These are phyloP conservation scores for Silene uniflora DNA, from an alignment of 148 eudicot genomes.

Conservation along the genomic window DNA sequence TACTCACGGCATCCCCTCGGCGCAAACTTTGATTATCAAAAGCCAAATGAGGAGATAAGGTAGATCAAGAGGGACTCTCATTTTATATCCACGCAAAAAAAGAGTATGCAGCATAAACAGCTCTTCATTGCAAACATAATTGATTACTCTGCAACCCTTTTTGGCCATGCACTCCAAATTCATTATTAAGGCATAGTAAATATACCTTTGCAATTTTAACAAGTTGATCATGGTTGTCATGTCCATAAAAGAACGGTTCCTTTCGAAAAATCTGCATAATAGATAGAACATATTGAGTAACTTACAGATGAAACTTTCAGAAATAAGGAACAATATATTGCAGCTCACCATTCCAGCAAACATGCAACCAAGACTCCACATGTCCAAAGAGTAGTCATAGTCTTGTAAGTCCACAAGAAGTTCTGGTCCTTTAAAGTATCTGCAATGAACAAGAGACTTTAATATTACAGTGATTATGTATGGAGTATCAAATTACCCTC, in stretches of 20 bases:
- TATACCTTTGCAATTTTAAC: conserved; percentile 81
- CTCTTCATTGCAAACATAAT: too few relatives aligned
- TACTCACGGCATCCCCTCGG: neutral
- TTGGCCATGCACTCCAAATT: neutral
- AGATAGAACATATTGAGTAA: neutral
- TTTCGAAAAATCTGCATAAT: conserved; percentile 68
- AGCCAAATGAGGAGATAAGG: too few relatives aligned
- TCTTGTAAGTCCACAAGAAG: conserved; percentile 88
- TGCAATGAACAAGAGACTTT: conserved; percentile 21
- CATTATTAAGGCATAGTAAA: neutral
- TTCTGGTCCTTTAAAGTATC: conserved; percentile 86
- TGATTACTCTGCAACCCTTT: neutral
- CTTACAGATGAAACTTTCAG: neutral
- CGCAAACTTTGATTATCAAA: too few relatives aligned
- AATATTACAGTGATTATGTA: neutral
- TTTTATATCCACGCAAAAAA: too few relatives aligned
- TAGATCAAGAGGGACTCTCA: too few relatives aligned
- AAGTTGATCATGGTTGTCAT: conserved; percentile 85
- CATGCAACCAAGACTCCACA: conserved; percentile 95
- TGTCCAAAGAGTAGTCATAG: conserved; percentile 80
- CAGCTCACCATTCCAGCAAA: conserved; percentile 85
- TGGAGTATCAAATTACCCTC: neutral
- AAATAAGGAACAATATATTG: conserved; percentile 9
- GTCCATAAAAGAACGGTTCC: conserved; percentile 87
- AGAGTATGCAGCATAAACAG: too few relatives aligned